Conservation (phyloP, 495 filamentous ascomycete genomes). For the Saxophila tyrrhenica region DNA sequence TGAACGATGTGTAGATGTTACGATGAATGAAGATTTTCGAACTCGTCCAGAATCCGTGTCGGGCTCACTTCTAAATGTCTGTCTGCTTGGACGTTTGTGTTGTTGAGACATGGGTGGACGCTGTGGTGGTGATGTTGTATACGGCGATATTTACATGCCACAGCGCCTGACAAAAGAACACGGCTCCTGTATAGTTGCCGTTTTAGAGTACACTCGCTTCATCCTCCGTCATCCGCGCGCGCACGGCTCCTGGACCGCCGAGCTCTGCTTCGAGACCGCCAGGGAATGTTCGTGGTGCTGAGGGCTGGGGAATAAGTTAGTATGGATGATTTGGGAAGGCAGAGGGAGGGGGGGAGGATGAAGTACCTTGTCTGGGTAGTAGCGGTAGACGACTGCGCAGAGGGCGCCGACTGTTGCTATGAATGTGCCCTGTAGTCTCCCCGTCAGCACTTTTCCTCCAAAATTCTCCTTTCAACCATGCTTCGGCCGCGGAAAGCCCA, state of each 20-base stretch:
- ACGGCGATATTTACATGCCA: no score
- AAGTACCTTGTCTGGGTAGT: conserved; percentile 65
- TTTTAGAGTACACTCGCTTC: conserved; percentile 8
- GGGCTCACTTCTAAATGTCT: no score
- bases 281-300: conserved; percentile 66
- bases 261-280: conserved; percentile 77
- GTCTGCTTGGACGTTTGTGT: neutral
- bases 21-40: neutral
- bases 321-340: neutral
- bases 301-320: conserved; percentile 31
- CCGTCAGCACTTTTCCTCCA: no score
- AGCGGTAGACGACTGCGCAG: conserved; percentile 53
- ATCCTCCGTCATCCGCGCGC: conserved; percentile 9
- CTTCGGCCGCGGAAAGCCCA: no score
- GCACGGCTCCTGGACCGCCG: conserved; percentile 47
- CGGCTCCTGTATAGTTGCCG: neutral
- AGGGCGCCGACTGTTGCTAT: conserved; percentile 58
- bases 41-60: no score
- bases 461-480: no score
- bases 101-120: neutral
- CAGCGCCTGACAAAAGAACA: no score
- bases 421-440: conserved; percentile 44
- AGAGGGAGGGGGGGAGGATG: neutral
- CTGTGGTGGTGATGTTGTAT: no score
- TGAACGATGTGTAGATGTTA: neutral